These are phyloP conservation scores for Liquidambar formosana DNA, from an alignment of 164 flowering plant species.

Conservation along the genomic window DNA sequence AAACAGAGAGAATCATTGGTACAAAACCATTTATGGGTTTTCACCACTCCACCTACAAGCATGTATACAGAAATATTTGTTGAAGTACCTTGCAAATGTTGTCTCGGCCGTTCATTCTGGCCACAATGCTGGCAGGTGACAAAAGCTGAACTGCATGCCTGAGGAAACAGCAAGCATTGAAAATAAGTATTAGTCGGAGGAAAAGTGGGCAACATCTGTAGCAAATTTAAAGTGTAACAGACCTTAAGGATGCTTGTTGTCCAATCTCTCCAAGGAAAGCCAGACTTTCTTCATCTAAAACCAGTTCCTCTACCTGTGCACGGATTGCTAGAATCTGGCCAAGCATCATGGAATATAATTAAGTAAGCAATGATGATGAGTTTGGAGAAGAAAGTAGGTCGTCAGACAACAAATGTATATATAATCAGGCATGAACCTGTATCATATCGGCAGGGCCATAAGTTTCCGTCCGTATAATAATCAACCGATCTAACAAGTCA, in stretches of 20 bases:
- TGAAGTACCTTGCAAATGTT: conserved; percentile 75
- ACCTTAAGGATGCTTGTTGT: conserved; percentile 87
- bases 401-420: not conserved
- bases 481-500: conserved; percentile 86
- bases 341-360: conserved; percentile 10
- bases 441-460: conserved; percentile 95
- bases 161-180: no score
- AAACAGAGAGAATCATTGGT: no score
- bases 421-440: conserved; percentile 50
- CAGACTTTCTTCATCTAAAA: conserved; percentile 84
- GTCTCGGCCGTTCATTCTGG: conserved; percentile 81
- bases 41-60: no score
- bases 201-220: no score
- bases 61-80: no score
- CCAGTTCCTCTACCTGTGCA: conserved; percentile 86
- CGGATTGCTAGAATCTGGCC: conserved; percentile 85
- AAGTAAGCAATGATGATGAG: not conserved
- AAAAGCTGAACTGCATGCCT: conserved; percentile 94
- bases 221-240: not conserved
- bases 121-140: conserved; percentile 77
- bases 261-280: conserved; percentile 88
- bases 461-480: conserved; percentile 77
- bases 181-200: no score
- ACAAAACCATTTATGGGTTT: no score
- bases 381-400: not conserved